Percentiles rank a stretch among this genome's conserved stretches.
These are phyloP conservation scores for Serendipita vermifera DNA, from an alignment of 768 basidiomycete genomes.

Conservation along the genomic window DNA sequence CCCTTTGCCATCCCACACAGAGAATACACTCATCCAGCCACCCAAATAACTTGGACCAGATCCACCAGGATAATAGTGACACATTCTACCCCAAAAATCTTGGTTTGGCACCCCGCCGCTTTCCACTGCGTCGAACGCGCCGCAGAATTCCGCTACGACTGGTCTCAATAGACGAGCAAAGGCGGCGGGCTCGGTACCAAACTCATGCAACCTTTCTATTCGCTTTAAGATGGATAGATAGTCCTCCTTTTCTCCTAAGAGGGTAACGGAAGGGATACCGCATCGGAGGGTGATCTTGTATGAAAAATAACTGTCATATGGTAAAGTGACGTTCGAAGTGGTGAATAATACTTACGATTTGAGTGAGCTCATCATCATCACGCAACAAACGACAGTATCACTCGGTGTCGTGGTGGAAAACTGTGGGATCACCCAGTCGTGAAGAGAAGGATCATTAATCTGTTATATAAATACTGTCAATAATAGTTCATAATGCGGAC, in stretches of 20 bases:
- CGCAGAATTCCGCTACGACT: constrained; percentile 24
- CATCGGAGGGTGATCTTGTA: constrained; percentile 25
- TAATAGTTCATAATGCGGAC: neutral
- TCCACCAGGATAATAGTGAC: constrained; percentile 4
- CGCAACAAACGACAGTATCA: constrained; percentile 28
- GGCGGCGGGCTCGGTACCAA: constrained; percentile 25
- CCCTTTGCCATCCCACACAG: constrained; percentile 11
- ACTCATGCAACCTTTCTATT: constrained; percentile 29
- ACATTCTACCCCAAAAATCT: constrained; percentile 17
- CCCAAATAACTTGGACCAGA: constrained; percentile 4
- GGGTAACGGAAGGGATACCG: constrained; percentile 34
- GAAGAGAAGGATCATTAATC: constrained; percentile 19
- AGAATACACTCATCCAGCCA: constrained; percentile 16
- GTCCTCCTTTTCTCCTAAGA: constrained; percentile 31
- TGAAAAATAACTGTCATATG: constrained; percentile 22
- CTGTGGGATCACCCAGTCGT: constrained; percentile 30
- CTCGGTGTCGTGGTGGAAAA: constrained; percentile 34
- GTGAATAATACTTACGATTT: constrained; percentile 16
- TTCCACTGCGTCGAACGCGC: constrained; percentile 18
- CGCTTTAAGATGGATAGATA: constrained; percentile 27
- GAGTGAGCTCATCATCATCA: constrained; percentile 32
- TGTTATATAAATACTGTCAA: neutral
- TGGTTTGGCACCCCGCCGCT: constrained; percentile 8
- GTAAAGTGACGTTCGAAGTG: neutral
- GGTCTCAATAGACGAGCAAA: constrained; percentile 33